phyloP scores from a whole-genome alignment of 2,329 filamentous ascomycete genomes.

The Epichloe gansuensis region DNA sequence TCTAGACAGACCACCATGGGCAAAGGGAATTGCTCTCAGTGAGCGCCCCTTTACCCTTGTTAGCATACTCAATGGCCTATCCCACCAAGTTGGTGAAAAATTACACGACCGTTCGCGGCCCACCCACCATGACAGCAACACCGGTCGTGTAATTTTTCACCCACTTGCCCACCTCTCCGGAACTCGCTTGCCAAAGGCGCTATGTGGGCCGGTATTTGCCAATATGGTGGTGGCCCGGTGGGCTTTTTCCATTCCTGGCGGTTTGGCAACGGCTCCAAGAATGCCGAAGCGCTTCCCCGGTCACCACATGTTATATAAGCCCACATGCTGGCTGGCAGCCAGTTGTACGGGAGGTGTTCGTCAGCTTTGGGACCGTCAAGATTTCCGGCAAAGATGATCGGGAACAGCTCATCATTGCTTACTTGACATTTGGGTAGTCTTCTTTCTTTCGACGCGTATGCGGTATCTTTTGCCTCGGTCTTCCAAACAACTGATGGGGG shows the following conservation, averaged over 20 bases:
- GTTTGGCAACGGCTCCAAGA: neutral
- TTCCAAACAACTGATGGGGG: neutral
- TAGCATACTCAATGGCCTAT: neutral
- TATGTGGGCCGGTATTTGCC: slow-evolving; percentile 2
- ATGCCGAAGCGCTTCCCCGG: neutral
- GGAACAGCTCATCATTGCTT: neutral
- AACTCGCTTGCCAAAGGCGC: slow-evolving; percentile 4
- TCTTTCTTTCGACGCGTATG: neutral
- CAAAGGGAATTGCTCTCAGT: neutral
- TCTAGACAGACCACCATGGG: neutral
- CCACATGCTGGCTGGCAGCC: neutral
- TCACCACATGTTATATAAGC: neutral
- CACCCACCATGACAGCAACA: no score
- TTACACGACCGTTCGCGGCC: neutral
- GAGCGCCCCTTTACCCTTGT: neutral
- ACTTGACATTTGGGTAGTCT: neutral
- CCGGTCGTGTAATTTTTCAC: no score
- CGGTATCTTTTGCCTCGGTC: neutral
- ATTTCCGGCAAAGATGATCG: no score
- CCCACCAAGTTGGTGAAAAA: no score
- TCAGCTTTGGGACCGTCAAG: neutral
- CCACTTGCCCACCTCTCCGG: neutral
- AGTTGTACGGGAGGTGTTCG: neutral
- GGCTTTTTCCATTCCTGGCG: neutral
- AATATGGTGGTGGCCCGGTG: neutral